Evolutionary conservation across 768 basidiomycete species (phyloP).

Genomic region (Heimioporus sp.): DNA sequence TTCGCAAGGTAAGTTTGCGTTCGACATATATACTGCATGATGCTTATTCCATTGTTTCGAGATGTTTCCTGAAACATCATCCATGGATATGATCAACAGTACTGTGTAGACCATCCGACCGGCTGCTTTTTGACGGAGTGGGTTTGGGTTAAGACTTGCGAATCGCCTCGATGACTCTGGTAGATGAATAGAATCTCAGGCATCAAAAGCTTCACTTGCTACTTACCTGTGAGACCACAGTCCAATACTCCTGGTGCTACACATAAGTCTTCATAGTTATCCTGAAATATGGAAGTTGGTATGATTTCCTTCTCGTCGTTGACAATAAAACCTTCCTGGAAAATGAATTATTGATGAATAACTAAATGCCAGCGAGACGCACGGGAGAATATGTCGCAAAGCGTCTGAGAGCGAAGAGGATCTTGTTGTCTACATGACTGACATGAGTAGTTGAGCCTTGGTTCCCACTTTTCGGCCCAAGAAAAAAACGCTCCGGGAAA

Average conservation of each 20-base stretch:
- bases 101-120: constrained; percentile 21
- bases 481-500: constrained; percentile 7
- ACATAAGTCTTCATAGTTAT: background rate
- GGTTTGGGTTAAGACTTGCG: constrained; percentile 16
- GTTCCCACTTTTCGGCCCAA: background rate
- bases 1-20: constrained; percentile 27
- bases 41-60: constrained; percentile 41
- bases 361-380: background rate
- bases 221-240: background rate
- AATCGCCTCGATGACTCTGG: background rate
- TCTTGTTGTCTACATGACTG: too few relatives aligned
- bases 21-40: constrained; percentile 32
- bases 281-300: background rate
- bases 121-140: constrained; percentile 5
- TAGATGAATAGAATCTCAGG: too few relatives aligned
- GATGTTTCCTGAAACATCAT: constrained; percentile 35
- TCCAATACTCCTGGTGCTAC: background rate
- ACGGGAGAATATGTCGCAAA: background rate
- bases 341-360: too few relatives aligned
- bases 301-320: background rate
- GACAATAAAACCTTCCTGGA: background rate
- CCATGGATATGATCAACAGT: constrained; percentile 32
- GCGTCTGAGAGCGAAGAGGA: background rate
- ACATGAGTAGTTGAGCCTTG: too few relatives aligned
- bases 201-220: too few relatives aligned